phyloP scores from a whole-genome alignment of 768 basidiomycete genomes.

The Lenzites betulinus region DNA sequence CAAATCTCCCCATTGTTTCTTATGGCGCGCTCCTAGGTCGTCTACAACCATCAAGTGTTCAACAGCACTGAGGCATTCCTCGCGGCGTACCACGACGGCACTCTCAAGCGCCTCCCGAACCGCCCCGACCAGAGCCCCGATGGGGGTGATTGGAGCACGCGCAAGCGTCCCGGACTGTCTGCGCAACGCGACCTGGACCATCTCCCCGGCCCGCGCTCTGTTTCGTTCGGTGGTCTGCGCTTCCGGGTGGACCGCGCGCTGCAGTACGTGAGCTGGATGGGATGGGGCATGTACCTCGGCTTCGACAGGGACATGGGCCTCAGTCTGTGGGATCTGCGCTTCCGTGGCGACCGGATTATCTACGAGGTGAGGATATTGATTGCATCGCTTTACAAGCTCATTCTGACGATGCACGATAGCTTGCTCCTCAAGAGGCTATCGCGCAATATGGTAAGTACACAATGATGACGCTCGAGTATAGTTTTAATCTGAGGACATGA shows the following conservation, averaged over 20 bases:
- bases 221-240: constrained; percentile 60
- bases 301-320: constrained; percentile 71
- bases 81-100: constrained; percentile 54
- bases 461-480: neutral
- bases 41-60: constrained; percentile 65
- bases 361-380: constrained; percentile 48
- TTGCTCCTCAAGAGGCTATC: constrained; percentile 63
- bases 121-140: constrained; percentile 32
- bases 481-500: neutral
- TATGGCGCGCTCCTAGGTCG: constrained; percentile 36
- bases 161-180: constrained; percentile 40
- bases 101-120: constrained; percentile 44
- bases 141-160: constrained; percentile 45
- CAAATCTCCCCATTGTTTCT: neutral
- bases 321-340: constrained; percentile 59
- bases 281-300: constrained; percentile 60
- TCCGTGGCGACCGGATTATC: constrained; percentile 59
- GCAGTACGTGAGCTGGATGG: constrained; percentile 69
- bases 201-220: constrained; percentile 62
- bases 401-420: constrained; percentile 30
- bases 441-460: constrained; percentile 52
- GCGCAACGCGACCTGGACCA: constrained; percentile 57
- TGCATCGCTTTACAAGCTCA: neutral
- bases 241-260: constrained; percentile 54
- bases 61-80: constrained; percentile 48